These are phyloP conservation scores for Fusarium verticillioides DNA, from an alignment of 2,329 filamentous ascomycete species.

Conservation along the genomic window DNA sequence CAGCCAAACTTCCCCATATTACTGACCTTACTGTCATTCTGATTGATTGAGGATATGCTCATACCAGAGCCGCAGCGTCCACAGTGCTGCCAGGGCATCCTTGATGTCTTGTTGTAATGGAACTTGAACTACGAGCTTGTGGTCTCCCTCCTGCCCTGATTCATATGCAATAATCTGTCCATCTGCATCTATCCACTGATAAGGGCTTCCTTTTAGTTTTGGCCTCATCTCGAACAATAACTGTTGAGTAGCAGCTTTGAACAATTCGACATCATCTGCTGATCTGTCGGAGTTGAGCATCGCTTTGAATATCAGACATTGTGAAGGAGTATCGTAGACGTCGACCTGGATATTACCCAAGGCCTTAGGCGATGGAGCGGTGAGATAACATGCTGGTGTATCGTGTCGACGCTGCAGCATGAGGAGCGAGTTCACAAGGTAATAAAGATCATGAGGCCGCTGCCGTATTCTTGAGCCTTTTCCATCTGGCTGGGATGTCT, in stretches of 20 bases:
- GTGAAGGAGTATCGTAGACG: fast-evolving
- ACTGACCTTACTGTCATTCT: neutral
- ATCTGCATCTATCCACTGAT: slow-evolving; percentile 13
- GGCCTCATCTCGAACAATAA: slow-evolving; percentile 16
- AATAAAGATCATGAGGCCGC: slow-evolving; percentile 12
- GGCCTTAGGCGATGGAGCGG: slow-evolving; percentile 9
- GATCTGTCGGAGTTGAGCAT: slow-evolving; percentile 13
- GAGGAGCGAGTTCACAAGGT: slow-evolving; percentile 17
- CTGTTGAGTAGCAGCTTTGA: neutral
- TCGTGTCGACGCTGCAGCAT: neutral
- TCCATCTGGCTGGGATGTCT: neutral
- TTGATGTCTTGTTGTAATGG: neutral
- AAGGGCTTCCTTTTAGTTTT: slow-evolving; percentile 2
- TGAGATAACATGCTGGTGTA: slow-evolving; percentile 21
- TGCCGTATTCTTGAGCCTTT: neutral
- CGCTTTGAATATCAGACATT: slow-evolving; percentile 1
- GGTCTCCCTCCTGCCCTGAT: neutral
- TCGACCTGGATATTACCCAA: slow-evolving; percentile 23
- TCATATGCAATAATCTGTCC: slow-evolving; percentile 8
- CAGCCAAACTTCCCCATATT: fast-evolving
- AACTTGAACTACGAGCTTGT: neutral
- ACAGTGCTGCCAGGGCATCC: slow-evolving; percentile 22
- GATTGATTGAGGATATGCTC: neutral
- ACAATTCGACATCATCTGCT: slow-evolving; percentile 4
- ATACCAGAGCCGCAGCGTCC: slow-evolving; percentile 31